Conservation (phyloP, 2,329 filamentous ascomycete genomes). For the Graphilbum fragrans region DNA sequence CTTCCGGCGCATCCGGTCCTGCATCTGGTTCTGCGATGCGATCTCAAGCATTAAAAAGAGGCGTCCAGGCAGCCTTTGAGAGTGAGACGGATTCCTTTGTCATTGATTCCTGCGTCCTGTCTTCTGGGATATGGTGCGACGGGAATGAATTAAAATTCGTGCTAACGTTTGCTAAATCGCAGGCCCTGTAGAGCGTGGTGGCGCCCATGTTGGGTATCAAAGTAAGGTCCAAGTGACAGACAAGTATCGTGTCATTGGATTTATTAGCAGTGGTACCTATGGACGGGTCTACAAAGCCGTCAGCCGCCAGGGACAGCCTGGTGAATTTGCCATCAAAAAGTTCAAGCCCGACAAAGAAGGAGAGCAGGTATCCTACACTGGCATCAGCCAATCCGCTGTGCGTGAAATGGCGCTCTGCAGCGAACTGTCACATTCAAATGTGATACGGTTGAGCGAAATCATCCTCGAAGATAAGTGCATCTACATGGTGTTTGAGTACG, state of each 20-base stretch:
- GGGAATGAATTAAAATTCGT: neutral
- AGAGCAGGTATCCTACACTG: slow-evolving; percentile 86
- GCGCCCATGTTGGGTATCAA: slow-evolving; percentile 40
- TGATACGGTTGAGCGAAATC: slow-evolving; percentile 86
- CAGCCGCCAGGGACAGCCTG: slow-evolving; percentile 57
- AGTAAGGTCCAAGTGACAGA: slow-evolving; percentile 83
- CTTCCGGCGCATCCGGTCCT: slow-evolving; percentile 36
- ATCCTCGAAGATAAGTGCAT: slow-evolving; percentile 98
- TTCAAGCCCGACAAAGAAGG: slow-evolving; percentile 99
- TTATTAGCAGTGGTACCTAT: slow-evolving; percentile 97
- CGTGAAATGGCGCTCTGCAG: slow-evolving; percentile 96
- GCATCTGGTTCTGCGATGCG: slow-evolving; percentile 30
- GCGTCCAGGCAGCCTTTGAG: slow-evolving; percentile 48
- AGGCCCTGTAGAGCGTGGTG: slow-evolving; percentile 42
- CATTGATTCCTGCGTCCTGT: neutral
- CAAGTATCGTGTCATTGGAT: slow-evolving; percentile 91
- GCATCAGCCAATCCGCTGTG: slow-evolving; percentile 92
- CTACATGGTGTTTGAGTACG: slow-evolving; percentile 99
- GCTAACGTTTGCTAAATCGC: neutral
- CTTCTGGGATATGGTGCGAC: neutral
- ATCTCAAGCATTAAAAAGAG: slow-evolving; percentile 41
- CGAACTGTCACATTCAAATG: slow-evolving; percentile 77
- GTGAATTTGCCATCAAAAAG: slow-evolving; percentile 98
- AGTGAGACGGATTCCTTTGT: slow-evolving; percentile 27
- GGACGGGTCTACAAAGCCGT: slow-evolving; percentile 94